Evolutionary conservation across 2,329 filamentous ascomycete genomes (phyloP).

Genomic region (Nectriaceae sp.): DNA sequence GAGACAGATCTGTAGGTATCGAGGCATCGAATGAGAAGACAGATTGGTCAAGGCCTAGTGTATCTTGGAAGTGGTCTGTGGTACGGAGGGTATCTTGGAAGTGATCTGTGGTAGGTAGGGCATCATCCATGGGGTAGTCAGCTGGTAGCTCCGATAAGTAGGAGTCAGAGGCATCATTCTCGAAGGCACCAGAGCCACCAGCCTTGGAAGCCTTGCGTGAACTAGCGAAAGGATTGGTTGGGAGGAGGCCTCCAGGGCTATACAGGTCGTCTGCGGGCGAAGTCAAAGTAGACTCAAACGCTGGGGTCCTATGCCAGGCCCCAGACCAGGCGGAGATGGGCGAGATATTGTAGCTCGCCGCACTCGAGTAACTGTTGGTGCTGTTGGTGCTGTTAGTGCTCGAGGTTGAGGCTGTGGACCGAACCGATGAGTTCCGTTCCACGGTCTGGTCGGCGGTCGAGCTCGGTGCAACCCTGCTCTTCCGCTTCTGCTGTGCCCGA

Average conservation of each 20-base stretch:
- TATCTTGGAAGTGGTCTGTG: constrained; percentile 27
- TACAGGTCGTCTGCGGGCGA: constrained; percentile 46
- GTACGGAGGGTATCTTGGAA: constrained; percentile 26
- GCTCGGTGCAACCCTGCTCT: constrained; percentile 48
- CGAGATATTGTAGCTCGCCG: constrained; percentile 46
- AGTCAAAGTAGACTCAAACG: constrained; percentile 45
- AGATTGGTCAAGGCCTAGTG: constrained; percentile 36
- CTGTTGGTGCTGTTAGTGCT: constrained; percentile 41
- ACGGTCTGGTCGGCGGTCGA: too few species aligned
- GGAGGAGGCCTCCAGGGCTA: constrained; percentile 35
- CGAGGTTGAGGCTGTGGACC: constrained; percentile 45
- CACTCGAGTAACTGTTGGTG: constrained; percentile 37
- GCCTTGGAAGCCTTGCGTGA: constrained; percentile 24
- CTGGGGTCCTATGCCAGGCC: constrained; percentile 42
- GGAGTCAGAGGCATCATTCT: constrained; percentile 31
- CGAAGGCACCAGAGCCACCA: constrained; percentile 24
- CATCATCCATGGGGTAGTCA: constrained; percentile 38
- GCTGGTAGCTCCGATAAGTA: constrained; percentile 46
- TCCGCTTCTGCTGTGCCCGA: constrained; percentile 29
- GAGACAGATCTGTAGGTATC: constrained; percentile 35
- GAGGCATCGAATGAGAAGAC: constrained; percentile 39
- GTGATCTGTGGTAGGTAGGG: constrained; percentile 31
- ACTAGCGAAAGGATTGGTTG: constrained; percentile 22
- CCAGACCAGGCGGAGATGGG: constrained; percentile 47
- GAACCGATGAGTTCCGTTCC: too few species aligned